phyloP scores from a whole-genome alignment of 768 basidiomycete genomes.

The Auriscalpium vulgare region DNA sequence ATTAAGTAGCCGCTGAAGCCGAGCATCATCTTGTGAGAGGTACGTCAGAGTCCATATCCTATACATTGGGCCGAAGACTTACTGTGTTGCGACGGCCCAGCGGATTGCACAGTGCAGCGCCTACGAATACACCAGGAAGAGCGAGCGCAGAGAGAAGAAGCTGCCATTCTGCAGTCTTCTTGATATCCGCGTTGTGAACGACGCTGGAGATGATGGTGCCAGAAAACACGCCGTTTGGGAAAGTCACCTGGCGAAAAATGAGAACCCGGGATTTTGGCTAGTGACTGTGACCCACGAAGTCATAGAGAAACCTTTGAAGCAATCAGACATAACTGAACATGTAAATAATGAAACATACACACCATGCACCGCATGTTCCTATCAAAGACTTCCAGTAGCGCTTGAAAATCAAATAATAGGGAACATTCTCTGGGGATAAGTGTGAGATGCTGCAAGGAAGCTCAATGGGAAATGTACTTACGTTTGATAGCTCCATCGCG shows the following conservation, averaged over 20 bases:
- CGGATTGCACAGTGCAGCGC: slow-evolving; percentile 37
- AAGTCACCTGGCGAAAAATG: slow-evolving; percentile 41
- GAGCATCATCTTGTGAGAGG: slow-evolving; percentile 44
- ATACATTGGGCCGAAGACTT: slow-evolving; percentile 13
- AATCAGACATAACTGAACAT: neutral
- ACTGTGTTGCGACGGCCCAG: slow-evolving; percentile 54
- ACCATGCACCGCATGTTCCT: slow-evolving; percentile 72
- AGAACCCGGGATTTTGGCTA: neutral
- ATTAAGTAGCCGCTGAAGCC: slow-evolving; percentile 64
- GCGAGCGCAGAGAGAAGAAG: slow-evolving; percentile 56
- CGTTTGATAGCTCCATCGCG: slow-evolving; percentile 58
- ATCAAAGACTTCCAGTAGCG: slow-evolving; percentile 63
- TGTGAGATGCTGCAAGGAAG: neutral
- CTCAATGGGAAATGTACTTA: slow-evolving; percentile 20
- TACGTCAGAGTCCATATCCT: neutral
- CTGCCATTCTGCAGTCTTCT: slow-evolving; percentile 60
- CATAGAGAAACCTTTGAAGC: slow-evolving; percentile 53
- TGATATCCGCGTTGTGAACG: slow-evolving; percentile 46
- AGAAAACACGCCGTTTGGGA: slow-evolving; percentile 66
- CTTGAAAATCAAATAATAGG: slow-evolving; percentile 51
- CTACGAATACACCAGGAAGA: slow-evolving; percentile 43
- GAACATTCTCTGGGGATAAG: slow-evolving; percentile 37
- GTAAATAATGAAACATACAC: slow-evolving; percentile 8
- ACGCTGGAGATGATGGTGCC: slow-evolving; percentile 62
- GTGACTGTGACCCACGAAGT: slow-evolving; percentile 37